Evolutionary conservation across 1,139 yeast species (phyloP).

Genomic region (Candida sp.): DNA sequence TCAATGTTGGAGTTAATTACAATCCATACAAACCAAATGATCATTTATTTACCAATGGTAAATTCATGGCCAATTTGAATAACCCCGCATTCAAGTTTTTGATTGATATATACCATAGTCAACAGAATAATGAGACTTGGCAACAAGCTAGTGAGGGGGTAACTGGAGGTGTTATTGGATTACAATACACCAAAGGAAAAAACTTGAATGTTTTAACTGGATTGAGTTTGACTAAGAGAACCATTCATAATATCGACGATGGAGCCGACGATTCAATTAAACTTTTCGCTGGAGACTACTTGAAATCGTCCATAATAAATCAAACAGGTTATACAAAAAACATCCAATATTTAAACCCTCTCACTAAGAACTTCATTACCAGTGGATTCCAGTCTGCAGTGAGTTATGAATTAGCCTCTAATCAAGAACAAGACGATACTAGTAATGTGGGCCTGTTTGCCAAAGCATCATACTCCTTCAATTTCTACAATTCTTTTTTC

Average conservation of each 20-base stretch:
- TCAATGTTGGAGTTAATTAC: slow-evolving; percentile 39
- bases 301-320: slow-evolving; percentile 34
- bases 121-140: slow-evolving; percentile 40
- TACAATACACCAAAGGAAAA: slow-evolving; percentile 22
- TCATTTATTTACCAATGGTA: slow-evolving; percentile 33
- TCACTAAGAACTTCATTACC: slow-evolving; percentile 29
- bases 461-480: slow-evolving; percentile 24
- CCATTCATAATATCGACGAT: slow-evolving; percentile 40
- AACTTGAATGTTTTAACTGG: slow-evolving; percentile 31
- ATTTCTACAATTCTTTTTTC: slow-evolving; percentile 35
- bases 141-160: slow-evolving; percentile 30
- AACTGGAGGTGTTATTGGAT: slow-evolving; percentile 44
- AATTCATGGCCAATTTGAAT: slow-evolving; percentile 32
- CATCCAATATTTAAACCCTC: slow-evolving; percentile 19
- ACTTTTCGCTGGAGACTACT: slow-evolving; percentile 28
- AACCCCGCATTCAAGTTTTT: slow-evolving; percentile 40
- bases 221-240: slow-evolving; percentile 38
- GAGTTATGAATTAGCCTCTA: slow-evolving; percentile 28
- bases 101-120: slow-evolving; percentile 30
- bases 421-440: slow-evolving; percentile 25
- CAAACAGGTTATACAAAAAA: slow-evolving; percentile 18
- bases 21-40: slow-evolving; percentile 47
- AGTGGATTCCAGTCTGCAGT: slow-evolving; percentile 21
- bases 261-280: slow-evolving; percentile 32
- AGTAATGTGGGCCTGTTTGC: slow-evolving; percentile 20